phyloP scores from a whole-genome alignment of 2,329 filamentous ascomycete genomes.

The Aspergillus pseudonomiae region DNA sequence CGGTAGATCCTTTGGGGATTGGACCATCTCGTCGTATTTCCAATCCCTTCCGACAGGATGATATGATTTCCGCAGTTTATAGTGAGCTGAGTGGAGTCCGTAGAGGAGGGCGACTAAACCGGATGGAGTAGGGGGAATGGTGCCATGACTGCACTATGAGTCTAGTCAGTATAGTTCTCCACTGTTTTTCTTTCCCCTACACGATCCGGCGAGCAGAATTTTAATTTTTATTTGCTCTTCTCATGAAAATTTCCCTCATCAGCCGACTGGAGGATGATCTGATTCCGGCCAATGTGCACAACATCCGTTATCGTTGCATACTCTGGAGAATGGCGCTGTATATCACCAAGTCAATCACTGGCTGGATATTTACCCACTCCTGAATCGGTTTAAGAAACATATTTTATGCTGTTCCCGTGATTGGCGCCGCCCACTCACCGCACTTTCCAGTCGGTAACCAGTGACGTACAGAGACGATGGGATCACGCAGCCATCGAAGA shows the following conservation, averaged over 20 bases:
- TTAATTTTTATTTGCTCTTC: conserved; percentile 5
- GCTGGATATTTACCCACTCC: neutral
- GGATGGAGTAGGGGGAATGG: neutral
- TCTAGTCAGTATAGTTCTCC: neutral
- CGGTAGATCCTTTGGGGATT: neutral
- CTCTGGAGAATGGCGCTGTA: neutral
- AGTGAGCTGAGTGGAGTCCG: neutral
- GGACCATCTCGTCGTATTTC: neutral
- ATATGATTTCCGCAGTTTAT: neutral
- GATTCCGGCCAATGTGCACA: neutral
- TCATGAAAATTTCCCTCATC: conserved; percentile 1
- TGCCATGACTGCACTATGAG: neutral
- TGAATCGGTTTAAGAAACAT: neutral
- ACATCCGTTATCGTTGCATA: neutral
- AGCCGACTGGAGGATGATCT: neutral
- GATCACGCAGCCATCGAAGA: neutral
- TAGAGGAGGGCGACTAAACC: neutral
- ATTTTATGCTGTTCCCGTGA: neutral
- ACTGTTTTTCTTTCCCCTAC: neutral
- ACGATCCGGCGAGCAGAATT: neutral
- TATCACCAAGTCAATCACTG: neutral
- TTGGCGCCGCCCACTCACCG: conserved; percentile 6
- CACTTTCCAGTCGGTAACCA: conserved; percentile 6
- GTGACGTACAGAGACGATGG: neutral
- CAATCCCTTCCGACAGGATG: neutral